phyloP scores from a whole-genome alignment of 2,329 filamentous ascomycete genomes.

The Dryadomyces quercus-mongolicae region DNA sequence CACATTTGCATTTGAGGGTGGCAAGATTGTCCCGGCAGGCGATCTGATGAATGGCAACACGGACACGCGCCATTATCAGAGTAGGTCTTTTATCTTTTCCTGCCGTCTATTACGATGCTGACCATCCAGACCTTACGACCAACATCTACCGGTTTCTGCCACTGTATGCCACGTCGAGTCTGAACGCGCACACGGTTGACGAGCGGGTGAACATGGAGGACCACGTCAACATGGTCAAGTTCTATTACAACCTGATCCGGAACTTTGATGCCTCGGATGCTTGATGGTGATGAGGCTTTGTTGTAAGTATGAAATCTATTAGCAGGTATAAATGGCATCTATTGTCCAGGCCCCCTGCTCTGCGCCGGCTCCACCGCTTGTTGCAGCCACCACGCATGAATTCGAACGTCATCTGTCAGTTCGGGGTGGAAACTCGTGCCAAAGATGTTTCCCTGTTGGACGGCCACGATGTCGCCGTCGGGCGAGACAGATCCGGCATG shows the following conservation, averaged over 20 bases:
- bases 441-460: slow-evolving; percentile 82
- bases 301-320: background rate
- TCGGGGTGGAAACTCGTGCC: slow-evolving; percentile 96
- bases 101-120: background rate
- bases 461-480: slow-evolving; percentile 71
- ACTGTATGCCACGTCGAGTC: slow-evolving; percentile 19
- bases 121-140: slow-evolving; percentile 20
- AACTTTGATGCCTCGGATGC: slow-evolving; percentile 23
- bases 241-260: slow-evolving; percentile 26
- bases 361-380: slow-evolving; percentile 49
- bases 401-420: slow-evolving; percentile 73
- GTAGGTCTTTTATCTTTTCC: background rate
- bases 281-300: background rate
- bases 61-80: slow-evolving; percentile 31
- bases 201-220: slow-evolving; percentile 23
- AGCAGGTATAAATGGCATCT: background rate
- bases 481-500: slow-evolving; percentile 15
- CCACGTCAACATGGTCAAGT: slow-evolving; percentile 23
- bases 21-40: slow-evolving; percentile 37
- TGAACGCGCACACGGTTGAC: slow-evolving; percentile 26
- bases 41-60: slow-evolving; percentile 39
- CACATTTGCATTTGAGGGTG: slow-evolving; percentile 13
- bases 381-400: slow-evolving; percentile 87
- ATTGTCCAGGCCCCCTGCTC: background rate
- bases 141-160: slow-evolving; percentile 35